These are phyloP conservation scores for Rosa chinensis DNA, from an alignment of 306 rosid species.

Conservation along the genomic window DNA sequence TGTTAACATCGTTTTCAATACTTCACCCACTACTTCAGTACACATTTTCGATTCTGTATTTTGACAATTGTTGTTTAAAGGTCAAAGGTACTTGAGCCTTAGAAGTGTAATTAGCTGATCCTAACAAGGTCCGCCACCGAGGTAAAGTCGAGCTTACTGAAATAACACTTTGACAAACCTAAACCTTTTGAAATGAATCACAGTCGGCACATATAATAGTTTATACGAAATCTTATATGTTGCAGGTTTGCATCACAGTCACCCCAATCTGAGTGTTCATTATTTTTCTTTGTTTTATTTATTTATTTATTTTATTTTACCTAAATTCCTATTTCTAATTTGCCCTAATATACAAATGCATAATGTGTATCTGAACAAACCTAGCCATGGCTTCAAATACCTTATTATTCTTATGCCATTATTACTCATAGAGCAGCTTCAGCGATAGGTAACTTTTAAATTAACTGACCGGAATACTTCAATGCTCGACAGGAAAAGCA, in stretches of 20 bases:
- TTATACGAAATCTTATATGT: background rate
- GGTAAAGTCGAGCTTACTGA: background rate
- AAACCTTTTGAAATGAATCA: background rate
- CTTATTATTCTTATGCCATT: background rate
- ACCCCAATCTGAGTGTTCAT: background rate
- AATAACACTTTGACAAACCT: background rate
- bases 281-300: background rate
- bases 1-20: background rate
- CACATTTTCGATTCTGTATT: background rate
- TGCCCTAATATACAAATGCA: background rate
- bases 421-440: background rate
- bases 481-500: background rate
- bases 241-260: background rate
- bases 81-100: background rate
- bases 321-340: background rate
- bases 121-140: background rate
- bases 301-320: background rate
- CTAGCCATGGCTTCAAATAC: background rate
- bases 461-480: background rate
- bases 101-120: background rate
- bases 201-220: background rate
- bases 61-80: background rate
- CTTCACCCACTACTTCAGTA: background rate
- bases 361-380: conserved; percentile 2
- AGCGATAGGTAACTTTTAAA: background rate